phyloP scores from a whole-genome alignment of 2,329 filamentous ascomycete species.

The Fusarium sarcochroum region DNA sequence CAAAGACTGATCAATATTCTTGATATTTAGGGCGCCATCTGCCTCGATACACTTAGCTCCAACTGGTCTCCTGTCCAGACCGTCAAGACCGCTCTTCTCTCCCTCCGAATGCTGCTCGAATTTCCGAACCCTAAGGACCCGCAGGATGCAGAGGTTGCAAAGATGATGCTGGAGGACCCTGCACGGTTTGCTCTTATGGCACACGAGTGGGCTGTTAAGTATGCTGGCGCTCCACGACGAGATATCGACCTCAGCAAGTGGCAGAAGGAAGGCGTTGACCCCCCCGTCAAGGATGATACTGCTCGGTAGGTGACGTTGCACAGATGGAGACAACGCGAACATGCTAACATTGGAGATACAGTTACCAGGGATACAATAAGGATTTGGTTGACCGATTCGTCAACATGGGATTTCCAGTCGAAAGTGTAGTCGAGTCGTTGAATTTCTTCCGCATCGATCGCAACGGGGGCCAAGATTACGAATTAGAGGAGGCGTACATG shows the following conservation, averaged over 20 bases:
- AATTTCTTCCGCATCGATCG: conserved; percentile 84
- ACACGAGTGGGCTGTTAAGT: conserved; percentile 88
- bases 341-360: conserved; percentile 52
- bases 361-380: conserved; percentile 90
- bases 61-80: conserved; percentile 98
- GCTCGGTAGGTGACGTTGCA: conserved; percentile 49
- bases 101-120: conserved; percentile 91
- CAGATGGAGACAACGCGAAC: background rate
- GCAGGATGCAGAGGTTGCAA: conserved; percentile 95
- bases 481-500: conserved; percentile 91
- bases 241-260: conserved; percentile 58
- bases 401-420: conserved; percentile 91
- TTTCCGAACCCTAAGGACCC: conserved; percentile 96
- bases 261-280: conserved; percentile 66
- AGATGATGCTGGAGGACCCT: conserved; percentile 86
- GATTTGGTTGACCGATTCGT: conserved; percentile 87
- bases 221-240: conserved; percentile 79
- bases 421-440: conserved; percentile 88
- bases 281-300: conserved; percentile 29
- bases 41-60: conserved; percentile 88
- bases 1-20: conserved; percentile 29
- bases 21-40: conserved; percentile 85
- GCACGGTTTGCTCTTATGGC: conserved; percentile 85
- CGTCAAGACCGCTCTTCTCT: conserved; percentile 94
- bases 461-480: conserved; percentile 83